phyloP scores from a whole-genome alignment of 2,329 filamentous ascomycete species.

The Stenocarpella maydis region DNA sequence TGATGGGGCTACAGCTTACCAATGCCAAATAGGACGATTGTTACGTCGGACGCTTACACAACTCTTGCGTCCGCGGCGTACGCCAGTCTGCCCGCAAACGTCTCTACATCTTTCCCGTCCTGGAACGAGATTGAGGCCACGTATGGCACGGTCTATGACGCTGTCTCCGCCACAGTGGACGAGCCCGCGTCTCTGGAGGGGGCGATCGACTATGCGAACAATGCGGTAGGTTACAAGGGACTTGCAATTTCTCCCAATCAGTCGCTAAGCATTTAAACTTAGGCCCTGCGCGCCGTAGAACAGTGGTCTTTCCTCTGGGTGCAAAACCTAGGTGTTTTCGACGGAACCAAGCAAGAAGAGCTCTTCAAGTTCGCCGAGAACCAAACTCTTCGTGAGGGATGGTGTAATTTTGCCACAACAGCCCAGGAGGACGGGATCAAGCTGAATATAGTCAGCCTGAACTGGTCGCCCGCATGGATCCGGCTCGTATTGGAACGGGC shows the following conservation, averaged over 20 bases:
- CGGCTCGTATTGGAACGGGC: not conserved
- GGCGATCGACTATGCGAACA: not conserved
- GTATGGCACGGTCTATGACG: conserved; percentile 9
- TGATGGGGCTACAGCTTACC: not conserved
- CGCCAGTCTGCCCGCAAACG: not conserved
- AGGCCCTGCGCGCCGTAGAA: conserved; percentile 2
- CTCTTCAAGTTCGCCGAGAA: conserved; percentile 6
- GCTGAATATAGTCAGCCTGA: conserved; percentile 6
- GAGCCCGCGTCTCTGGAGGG: not conserved
- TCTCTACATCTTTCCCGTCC: not conserved
- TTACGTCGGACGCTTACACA: conserved; percentile 9
- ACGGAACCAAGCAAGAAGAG: not conserved
- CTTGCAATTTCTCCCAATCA: accelerated
- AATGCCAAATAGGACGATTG: not conserved
- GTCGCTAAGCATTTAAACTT: not conserved
- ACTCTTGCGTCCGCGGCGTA: not conserved
- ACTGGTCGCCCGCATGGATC: conserved; percentile 8
- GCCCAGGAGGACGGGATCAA: not conserved
- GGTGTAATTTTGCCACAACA: not conserved
- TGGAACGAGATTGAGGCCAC: conserved; percentile 11
- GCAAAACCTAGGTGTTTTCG: conserved; percentile 13
- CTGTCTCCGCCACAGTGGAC: not conserved
- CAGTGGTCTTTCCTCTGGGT: conserved; percentile 15
- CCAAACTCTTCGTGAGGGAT: not conserved
- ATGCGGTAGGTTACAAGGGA: not conserved